Evolutionary conservation across 1,139 yeast genomes (phyloP).

Genomic region (Wickerhamomyces sp.): DNA sequence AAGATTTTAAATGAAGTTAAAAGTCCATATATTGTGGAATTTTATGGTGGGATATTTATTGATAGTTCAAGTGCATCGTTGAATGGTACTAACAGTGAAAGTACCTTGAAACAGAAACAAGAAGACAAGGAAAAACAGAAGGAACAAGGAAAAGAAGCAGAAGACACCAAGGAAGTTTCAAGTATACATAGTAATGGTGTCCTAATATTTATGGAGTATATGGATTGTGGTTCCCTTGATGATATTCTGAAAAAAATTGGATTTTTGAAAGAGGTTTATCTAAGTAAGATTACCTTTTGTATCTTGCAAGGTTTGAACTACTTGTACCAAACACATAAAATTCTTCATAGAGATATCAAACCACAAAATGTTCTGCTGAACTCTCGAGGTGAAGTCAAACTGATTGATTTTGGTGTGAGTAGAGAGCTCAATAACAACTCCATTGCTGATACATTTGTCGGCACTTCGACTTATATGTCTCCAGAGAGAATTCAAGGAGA

Average conservation of each 20-base stretch:
- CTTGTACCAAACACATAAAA: constrained; percentile 74
- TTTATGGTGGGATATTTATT: constrained; percentile 65
- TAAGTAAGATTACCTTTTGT: constrained; percentile 71
- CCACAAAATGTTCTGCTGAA: constrained; percentile 85
- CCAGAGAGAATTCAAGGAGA: constrained; percentile 97
- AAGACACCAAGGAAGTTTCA: constrained; percentile 10
- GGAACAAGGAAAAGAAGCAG: constrained; percentile 5
- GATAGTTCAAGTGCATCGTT: constrained; percentile 11
- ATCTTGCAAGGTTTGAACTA: constrained; percentile 81
- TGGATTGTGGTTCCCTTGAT: constrained; percentile 92
- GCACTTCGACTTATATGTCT: constrained; percentile 96
- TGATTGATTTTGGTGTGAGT: constrained; percentile 93
- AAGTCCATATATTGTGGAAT: constrained; percentile 77
- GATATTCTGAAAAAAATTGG: constrained; percentile 54
- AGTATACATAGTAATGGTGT: constrained; percentile 29
- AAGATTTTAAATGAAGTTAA: constrained; percentile 89
- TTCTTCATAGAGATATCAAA: constrained; percentile 89
- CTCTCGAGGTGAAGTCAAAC: constrained; percentile 72
- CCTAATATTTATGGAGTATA: constrained; percentile 88
- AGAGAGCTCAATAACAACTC: constrained; percentile 81
- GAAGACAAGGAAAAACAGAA: neutral
- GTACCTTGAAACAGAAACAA: constrained; percentile 4
- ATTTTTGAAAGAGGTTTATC: constrained; percentile 62
- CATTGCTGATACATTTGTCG: constrained; percentile 94
- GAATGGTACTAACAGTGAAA: constrained; percentile 21